Evolutionary conservation across 2,329 filamentous ascomycete genomes (phyloP).

Genomic region (Hypoxylon rubiginosum): DNA sequence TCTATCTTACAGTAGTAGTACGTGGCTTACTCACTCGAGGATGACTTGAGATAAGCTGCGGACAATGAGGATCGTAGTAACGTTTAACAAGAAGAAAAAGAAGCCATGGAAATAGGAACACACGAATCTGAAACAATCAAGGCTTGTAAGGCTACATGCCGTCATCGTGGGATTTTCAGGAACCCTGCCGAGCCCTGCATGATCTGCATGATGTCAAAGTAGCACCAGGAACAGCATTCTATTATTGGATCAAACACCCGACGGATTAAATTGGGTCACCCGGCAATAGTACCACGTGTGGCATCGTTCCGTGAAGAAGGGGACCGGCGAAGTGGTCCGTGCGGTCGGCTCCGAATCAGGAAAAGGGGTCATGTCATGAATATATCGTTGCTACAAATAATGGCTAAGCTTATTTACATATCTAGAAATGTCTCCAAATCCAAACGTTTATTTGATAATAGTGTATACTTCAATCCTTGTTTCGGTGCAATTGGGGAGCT

Average conservation of each 20-base stretch:
- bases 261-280: background rate
- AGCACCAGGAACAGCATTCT: background rate
- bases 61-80: background rate
- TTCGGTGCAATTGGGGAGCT: background rate
- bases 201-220: slow-evolving; percentile 7
- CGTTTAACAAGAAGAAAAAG: background rate
- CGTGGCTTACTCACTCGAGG: background rate
- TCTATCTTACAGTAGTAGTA: background rate
- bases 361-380: background rate
- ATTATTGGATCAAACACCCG: slow-evolving; percentile 32
- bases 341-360: background rate
- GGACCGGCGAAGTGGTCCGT: background rate
- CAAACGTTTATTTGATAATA: background rate
- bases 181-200: slow-evolving; percentile 1
- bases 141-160: slow-evolving; percentile 11
- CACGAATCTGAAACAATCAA: slow-evolving; percentile 1
- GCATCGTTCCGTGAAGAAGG: slow-evolving; percentile 1
- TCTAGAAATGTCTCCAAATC: background rate
- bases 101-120: background rate
- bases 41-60: background rate
- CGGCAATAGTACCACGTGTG: background rate
- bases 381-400: too few relatives aligned
- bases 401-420: background rate
- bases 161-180: slow-evolving; percentile 15
- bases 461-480: too few relatives aligned